A percentile compares a stretch with the other conserved stretches of the same genome.
Conservation (phyloP, 768 basidiomycete genomes). For the Macrolepiota dolichaula region DNA sequence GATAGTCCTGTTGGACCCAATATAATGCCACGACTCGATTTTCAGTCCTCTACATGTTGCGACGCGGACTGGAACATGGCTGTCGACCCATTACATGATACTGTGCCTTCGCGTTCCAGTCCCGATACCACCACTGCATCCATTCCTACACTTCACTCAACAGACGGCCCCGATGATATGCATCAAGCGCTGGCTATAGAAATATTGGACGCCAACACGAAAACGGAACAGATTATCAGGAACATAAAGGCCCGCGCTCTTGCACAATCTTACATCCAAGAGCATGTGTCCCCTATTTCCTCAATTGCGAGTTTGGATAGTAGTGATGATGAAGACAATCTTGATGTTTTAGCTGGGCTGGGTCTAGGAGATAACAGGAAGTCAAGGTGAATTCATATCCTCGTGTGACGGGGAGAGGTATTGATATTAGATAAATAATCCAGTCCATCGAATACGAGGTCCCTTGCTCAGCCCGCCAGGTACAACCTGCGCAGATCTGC, state of each 20-base stretch:
- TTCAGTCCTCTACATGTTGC: not conserved
- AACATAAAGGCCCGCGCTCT: slow-evolving; percentile 62
- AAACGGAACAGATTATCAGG: slow-evolving; percentile 57
- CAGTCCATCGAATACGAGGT: not conserved
- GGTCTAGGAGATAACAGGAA: not conserved
- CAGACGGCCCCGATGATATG: slow-evolving; percentile 15
- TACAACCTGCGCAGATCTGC: slow-evolving; percentile 2
- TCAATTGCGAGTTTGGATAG: slow-evolving; percentile 44
- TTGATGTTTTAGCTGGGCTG: not conserved
- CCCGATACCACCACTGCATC: not conserved
- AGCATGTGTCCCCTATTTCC: slow-evolving; percentile 25
- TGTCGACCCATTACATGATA: slow-evolving; percentile 5
- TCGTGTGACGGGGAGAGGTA: not conserved
- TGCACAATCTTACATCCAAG: slow-evolving; percentile 41
- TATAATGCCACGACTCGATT: not conserved
- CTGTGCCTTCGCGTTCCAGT: not conserved
- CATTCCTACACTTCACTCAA: slow-evolving; percentile 21
- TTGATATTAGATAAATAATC: not conserved
- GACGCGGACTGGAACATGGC: slow-evolving; percentile 7
- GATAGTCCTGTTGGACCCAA: not conserved
- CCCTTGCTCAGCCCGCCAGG: not conserved
- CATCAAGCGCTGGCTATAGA: slow-evolving; percentile 13
- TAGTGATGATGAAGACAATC: slow-evolving; percentile 43
- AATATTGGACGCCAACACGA: slow-evolving; percentile 33
- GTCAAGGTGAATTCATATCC: not conserved